These are phyloP conservation scores for Dimargaris cristalligena DNA, from an alignment of 192 early-diverging fungal genomes.

Conservation along the genomic window DNA sequence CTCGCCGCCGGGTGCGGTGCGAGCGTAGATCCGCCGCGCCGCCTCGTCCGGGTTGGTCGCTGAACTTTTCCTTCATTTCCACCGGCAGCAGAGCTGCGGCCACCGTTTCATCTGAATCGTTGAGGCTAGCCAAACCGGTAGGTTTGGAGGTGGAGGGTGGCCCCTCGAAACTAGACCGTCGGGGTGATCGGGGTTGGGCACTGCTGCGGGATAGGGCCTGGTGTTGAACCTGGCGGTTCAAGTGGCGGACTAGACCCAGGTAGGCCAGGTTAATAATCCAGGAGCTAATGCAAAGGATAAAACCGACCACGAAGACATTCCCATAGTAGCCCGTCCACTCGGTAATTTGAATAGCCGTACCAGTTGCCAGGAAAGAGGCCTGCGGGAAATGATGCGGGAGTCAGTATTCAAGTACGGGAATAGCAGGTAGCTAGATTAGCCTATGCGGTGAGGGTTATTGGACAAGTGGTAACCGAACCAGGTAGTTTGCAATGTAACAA, in stretches of 20 bases:
- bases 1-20: neutral
- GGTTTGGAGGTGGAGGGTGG: neutral
- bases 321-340: constrained; percentile 2
- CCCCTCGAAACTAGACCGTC: too few species aligned
- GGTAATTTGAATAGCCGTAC: constrained; percentile 1
- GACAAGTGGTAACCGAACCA: too few species aligned
- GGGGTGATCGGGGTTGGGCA: too few species aligned
- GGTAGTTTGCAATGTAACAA: too few species aligned
- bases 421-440: too few species aligned
- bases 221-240: neutral
- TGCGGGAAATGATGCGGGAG: too few species aligned
- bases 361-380: constrained; percentile 2
- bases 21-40: too few species aligned
- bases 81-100: neutral
- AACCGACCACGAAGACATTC: neutral
- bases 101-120: neutral
- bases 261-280: constrained; percentile 1
- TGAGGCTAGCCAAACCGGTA: neutral
- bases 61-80: neutral
- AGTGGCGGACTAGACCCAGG: neutral
- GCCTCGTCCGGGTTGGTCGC: neutral
- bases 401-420: too few species aligned
- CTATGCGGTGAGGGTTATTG: too few species aligned
- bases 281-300: neutral
- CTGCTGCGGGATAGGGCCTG: too few species aligned